phyloP scores from a whole-genome alignment of 1,139 yeast species.

The Dujonia santamariae region DNA sequence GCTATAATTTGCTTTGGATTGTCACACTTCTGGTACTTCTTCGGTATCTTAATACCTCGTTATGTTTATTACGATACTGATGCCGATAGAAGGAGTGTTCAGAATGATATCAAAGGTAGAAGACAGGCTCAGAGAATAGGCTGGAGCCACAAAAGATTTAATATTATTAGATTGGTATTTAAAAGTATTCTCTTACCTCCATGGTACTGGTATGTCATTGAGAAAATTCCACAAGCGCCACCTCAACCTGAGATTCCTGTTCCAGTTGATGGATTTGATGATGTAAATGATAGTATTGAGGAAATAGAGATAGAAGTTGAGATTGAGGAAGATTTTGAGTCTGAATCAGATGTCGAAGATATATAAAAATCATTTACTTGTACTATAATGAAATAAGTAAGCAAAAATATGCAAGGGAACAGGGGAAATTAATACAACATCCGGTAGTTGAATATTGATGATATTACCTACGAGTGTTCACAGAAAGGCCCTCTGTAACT shows the following conservation, averaged over 20 bases:
- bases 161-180: constrained; percentile 13
- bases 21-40: constrained; percentile 43
- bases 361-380: too few relatives aligned
- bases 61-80: constrained; percentile 19
- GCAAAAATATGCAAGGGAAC: too few relatives aligned
- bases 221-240: background rate
- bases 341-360: too few relatives aligned
- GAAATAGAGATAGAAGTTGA: background rate
- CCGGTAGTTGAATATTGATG: too few relatives aligned
- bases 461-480: background rate
- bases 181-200: constrained; percentile 28
- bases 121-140: constrained; percentile 13
- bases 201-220: constrained; percentile 30
- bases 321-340: background rate
- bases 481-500: background rate
- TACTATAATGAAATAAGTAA: too few relatives aligned
- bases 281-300: too few relatives aligned
- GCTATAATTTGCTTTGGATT: constrained; percentile 19
- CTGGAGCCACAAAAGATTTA: constrained; percentile 12
- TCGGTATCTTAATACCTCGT: constrained; percentile 21
- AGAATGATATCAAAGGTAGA: constrained; percentile 9
- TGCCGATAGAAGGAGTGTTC: constrained; percentile 11
- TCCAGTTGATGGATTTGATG: too few relatives aligned
- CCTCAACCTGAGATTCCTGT: too few relatives aligned
- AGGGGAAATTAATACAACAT: too few relatives aligned